These are phyloP conservation scores for Penicillium salamii DNA, from an alignment of 495 filamentous ascomycete species.

Conservation along the genomic window DNA sequence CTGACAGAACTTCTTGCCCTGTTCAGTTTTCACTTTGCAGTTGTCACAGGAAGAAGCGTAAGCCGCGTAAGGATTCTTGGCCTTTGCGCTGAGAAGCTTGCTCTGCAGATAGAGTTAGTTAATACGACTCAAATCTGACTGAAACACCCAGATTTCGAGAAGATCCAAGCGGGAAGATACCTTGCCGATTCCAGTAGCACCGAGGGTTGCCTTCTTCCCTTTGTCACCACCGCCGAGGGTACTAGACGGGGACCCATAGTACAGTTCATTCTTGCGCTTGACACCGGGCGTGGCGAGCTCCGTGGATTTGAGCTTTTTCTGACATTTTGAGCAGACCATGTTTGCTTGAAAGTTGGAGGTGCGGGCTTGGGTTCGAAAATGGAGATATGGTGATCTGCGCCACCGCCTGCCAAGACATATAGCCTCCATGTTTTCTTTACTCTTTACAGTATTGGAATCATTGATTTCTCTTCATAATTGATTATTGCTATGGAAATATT, in stretches of 20 bases:
- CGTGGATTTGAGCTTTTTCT: constrained; percentile 59
- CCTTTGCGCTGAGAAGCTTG: constrained; percentile 64
- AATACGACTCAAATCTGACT: background rate
- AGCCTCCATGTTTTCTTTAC: background rate
- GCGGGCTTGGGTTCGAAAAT: background rate
- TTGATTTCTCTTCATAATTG: too few species aligned
- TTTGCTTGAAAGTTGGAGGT: constrained; percentile 8
- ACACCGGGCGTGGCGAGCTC: constrained; percentile 66
- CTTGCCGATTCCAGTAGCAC: constrained; percentile 39
- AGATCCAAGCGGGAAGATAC: too few species aligned
- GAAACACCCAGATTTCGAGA: background rate
- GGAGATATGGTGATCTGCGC: constrained; percentile 13
- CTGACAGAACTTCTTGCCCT: constrained; percentile 61
- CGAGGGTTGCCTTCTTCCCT: constrained; percentile 45
- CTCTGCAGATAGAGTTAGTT: constrained; percentile 40
- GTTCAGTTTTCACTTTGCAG: constrained; percentile 65
- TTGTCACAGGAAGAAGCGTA: constrained; percentile 59
- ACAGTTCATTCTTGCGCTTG: constrained; percentile 70
- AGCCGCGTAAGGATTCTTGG: constrained; percentile 67
- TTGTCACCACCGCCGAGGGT: constrained; percentile 52
- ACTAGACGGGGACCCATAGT: constrained; percentile 63
- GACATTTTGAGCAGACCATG: constrained; percentile 73
- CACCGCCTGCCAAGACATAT: constrained; percentile 24
- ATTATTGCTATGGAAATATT: background rate
- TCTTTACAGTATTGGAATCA: background rate